Evolutionary conservation across 2,329 filamentous ascomycete species (phyloP).

Genomic region (Penicillium sp.): DNA sequence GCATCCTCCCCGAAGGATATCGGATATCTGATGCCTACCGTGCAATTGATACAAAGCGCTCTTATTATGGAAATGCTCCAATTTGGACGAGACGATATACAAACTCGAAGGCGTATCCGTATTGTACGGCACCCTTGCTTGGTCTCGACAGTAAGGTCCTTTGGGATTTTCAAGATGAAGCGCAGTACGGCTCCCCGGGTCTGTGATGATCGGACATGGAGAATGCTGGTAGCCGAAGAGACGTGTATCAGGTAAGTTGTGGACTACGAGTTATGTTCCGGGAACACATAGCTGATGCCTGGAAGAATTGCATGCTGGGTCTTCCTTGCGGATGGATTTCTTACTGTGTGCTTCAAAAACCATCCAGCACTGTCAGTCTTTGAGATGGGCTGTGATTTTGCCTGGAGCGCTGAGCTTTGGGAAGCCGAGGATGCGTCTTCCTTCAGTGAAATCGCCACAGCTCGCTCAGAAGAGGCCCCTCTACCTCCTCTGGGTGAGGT

Average conservation of each 20-base stretch:
- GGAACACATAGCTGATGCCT: not conserved
- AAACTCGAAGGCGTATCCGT: conserved; percentile 34
- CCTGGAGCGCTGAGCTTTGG: conserved; percentile 33
- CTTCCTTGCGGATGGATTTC: conserved; percentile 36
- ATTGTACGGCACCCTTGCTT: conserved; percentile 35
- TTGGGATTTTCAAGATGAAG: conserved; percentile 32
- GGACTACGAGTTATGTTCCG: not conserved
- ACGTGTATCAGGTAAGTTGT: conserved; percentile 27
- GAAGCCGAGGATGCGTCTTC: conserved; percentile 31
- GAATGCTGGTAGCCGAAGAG: conserved; percentile 28
- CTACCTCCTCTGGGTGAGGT: conserved; percentile 31
- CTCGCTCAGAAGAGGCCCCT: conserved; percentile 10
- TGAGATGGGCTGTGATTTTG: conserved; percentile 35
- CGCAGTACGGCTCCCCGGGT: conserved; percentile 15
- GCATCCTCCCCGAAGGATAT: conserved; percentile 14
- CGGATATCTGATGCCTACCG: conserved; percentile 11
- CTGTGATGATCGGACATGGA: conserved; percentile 28
- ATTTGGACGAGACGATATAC: conserved; percentile 32
- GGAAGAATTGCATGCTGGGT: conserved; percentile 32
- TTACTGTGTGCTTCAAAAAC: conserved; percentile 38
- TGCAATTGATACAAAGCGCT: conserved; percentile 32
- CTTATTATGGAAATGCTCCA: conserved; percentile 38
- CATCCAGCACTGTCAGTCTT: conserved; percentile 33
- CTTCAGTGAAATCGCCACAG: conserved; percentile 24
- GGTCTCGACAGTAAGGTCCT: conserved; percentile 32